These are phyloP conservation scores for Saccharomycopsis phalli DNA, from an alignment of 1,139 yeast species.

Conservation along the genomic window DNA sequence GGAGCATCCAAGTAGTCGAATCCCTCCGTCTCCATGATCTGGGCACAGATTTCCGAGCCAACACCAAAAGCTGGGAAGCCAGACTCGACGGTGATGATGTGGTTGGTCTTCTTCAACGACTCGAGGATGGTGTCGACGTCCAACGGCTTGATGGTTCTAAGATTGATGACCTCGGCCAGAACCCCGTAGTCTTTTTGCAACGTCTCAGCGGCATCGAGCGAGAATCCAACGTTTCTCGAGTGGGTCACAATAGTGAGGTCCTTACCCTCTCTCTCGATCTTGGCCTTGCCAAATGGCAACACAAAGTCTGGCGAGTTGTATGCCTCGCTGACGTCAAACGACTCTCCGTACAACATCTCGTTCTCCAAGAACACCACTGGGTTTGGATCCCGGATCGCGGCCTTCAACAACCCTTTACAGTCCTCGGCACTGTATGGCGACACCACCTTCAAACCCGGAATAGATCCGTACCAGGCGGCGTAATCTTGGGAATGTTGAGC, in stretches of 20 bases:
- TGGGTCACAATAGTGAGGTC: slow-evolving; percentile 88
- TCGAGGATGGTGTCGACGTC: slow-evolving; percentile 80
- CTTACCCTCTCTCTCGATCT: slow-evolving; percentile 85
- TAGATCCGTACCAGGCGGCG: slow-evolving; percentile 96
- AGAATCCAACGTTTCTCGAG: slow-evolving; percentile 80
- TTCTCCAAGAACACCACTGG: slow-evolving; percentile 95
- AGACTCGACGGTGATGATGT: slow-evolving; percentile 90
- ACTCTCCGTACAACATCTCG: slow-evolving; percentile 89
- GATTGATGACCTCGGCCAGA: slow-evolving; percentile 86
- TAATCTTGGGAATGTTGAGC: slow-evolving; percentile 99
- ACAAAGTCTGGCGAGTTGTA: slow-evolving; percentile 81
- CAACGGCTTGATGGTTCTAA: slow-evolving; percentile 95
- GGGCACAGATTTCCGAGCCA: slow-evolving; percentile 97
- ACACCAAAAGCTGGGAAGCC: slow-evolving; percentile 99
- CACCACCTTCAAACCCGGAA: slow-evolving; percentile 94
- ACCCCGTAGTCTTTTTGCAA: slow-evolving; percentile 81
- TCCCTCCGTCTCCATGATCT: slow-evolving; percentile 96
- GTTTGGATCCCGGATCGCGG: slow-evolving; percentile 97
- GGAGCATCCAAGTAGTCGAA: slow-evolving; percentile 99
- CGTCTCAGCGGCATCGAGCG: slow-evolving; percentile 83
- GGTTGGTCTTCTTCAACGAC: slow-evolving; percentile 94
- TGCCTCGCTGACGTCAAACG: slow-evolving; percentile 85
- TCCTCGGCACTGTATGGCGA: slow-evolving; percentile 96
- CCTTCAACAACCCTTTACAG: slow-evolving; percentile 90
- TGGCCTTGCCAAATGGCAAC: slow-evolving; percentile 92